These are phyloP conservation scores for Nicotiana knightiana DNA, from an alignment of 257 asterid genomes.

Conservation along the genomic window DNA sequence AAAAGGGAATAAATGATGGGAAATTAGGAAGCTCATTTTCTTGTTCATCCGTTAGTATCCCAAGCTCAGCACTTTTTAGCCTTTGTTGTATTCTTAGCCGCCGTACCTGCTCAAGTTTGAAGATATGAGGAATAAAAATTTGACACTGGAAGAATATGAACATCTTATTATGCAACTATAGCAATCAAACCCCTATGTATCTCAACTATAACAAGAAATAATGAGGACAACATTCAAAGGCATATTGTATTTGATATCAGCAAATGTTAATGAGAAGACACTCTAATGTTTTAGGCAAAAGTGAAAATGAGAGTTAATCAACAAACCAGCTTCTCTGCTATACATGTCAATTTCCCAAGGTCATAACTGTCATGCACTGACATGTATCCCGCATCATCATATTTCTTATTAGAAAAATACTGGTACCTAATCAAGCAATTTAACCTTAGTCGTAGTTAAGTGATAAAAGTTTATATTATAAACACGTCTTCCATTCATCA, in stretches of 20 bases:
- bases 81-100: conserved; percentile 90
- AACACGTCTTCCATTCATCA: too few relatives aligned
- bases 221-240: too few relatives aligned
- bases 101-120: conserved; percentile 63
- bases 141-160: neutral
- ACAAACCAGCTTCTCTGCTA: neutral
- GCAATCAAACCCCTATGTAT: neutral
- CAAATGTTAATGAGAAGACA: neutral
- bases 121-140: conserved; percentile 1
- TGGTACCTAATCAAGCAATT: neutral
- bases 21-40: conserved; percentile 85
- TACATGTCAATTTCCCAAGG: neutral
- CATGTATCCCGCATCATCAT: neutral
- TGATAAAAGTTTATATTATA: too few relatives aligned
- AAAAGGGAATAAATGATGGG: conserved; percentile 92
- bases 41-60: conserved; percentile 54
- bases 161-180: neutral
- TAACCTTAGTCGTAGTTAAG: too few relatives aligned
- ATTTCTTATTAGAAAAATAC: neutral
- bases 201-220: too few relatives aligned
- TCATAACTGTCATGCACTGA: neutral
- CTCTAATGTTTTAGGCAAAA: neutral
- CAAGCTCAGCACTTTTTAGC: conserved; percentile 68
- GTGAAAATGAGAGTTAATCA: neutral
- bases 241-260: neutral